A percentile compares a stretch with the other conserved stretches of the same genome.
Conservation (phyloP, 495 filamentous ascomycete genomes). For the Trichoderma reesei region DNA sequence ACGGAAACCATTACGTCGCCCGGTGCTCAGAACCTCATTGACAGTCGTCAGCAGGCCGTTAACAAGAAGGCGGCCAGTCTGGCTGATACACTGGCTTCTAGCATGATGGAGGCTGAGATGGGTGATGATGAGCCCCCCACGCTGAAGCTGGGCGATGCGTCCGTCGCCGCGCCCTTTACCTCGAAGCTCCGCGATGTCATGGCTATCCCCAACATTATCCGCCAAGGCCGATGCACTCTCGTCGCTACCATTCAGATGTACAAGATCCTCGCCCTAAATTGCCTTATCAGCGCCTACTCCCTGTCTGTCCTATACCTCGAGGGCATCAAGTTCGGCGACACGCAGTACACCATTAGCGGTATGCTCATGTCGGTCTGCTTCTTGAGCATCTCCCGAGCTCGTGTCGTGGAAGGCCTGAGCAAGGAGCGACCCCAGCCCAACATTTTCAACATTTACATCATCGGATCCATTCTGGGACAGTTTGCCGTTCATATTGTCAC, state of each 20-base stretch:
- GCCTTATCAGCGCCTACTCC: conserved; percentile 96
- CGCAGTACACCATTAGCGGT: conserved; percentile 95
- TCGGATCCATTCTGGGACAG: conserved; percentile 93
- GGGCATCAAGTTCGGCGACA: conserved; percentile 98
- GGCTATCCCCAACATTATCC: conserved; percentile 95
- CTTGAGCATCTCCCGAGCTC: conserved; percentile 89
- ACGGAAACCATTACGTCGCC: conserved; percentile 62
- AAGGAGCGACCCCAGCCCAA: conserved; percentile 97
- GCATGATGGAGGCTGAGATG: conserved; percentile 84
- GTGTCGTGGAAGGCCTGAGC: conserved; percentile 86
- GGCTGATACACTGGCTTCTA: conserved; percentile 76
- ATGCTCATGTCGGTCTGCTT: conserved; percentile 99
- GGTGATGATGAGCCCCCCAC: conserved; percentile 87
- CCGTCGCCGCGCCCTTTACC: conserved; percentile 93
- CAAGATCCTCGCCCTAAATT: conserved; percentile 98
- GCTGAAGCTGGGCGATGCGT: conserved; percentile 96
- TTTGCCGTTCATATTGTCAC: conserved; percentile 95
- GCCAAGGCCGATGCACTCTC: conserved; percentile 91
- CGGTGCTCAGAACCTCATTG: conserved; percentile 56
- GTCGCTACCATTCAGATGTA: conserved; percentile 99
- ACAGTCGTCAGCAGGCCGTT: conserved; percentile 52
- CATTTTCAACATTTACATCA: conserved; percentile 99
- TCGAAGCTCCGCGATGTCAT: conserved; percentile 96
- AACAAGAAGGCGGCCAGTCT: conserved; percentile 63
- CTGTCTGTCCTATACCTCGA: conserved; percentile 92